Evolutionary conservation across 164 flowering plant species (phyloP), one percentile per base, ranked within the genome.

Genomic region (Liriodendron chinense): DNA sequence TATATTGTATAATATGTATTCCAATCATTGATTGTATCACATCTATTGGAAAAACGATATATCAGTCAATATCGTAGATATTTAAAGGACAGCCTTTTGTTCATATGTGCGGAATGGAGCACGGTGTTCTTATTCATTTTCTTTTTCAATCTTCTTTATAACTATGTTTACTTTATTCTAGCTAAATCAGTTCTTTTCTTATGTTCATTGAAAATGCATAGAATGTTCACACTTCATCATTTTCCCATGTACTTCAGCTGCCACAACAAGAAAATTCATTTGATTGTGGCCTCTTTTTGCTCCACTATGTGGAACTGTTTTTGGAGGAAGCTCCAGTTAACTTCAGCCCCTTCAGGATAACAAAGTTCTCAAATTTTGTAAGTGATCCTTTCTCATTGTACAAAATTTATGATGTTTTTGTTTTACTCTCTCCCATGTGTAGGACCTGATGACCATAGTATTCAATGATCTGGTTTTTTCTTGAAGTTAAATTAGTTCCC

Each of bases 231-330:
- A 47, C 75, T 47, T 47, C 10, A 26, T 22, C 53, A 16, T 73
- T 65, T 76, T 56, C 49, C 21, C 34, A 26, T 59, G 20, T 74
- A 0, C 68, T 69, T 72, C 94, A 95, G 99, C 82, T 95, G 47
- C 99, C 99, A 16, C 99, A 91, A 80, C 98, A 96, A 83, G 93
- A 91, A 79, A 96, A 96, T 81, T 90, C 86, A 24, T 94, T 66
- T 82, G 99, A 96, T 77, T 96, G 99, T 75, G 99, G 99, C 63
- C 92, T 96, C 20, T 96, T 94, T 86, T 83, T 96, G 85, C 97
- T 96, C 47, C 99, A 96, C 78, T 94, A 89, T 82, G 92, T 88
- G 76, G 99, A 96, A 78, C 84, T 77, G 34, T 96, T 96, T 80
- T 75, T 94, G 85, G 89, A 83, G 75, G 92, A 90, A 71, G 91